Percentiles rank a stretch among this genome's conserved stretches.
Evolutionary conservation across 192 early-diverging fungal genomes (phyloP).

Genomic region (Coemansia sp.): DNA sequence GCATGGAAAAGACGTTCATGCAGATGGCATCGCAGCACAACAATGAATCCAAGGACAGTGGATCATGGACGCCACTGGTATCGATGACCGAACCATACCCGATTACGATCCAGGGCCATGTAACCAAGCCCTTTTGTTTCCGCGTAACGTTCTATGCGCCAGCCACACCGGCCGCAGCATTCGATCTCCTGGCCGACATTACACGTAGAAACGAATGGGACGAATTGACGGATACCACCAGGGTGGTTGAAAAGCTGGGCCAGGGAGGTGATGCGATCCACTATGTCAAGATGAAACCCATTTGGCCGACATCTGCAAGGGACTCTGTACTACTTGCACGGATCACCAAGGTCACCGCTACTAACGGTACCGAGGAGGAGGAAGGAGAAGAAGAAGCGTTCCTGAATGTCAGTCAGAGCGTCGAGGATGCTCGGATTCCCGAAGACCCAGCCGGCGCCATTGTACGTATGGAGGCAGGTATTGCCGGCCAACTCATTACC

Average conservation of each 20-base stretch:
- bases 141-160: constrained; percentile 41
- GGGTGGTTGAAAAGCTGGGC: constrained; percentile 36
- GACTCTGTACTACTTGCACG: constrained; percentile 52
- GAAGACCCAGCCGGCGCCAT: constrained; percentile 27
- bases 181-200: constrained; percentile 49
- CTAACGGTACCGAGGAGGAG: constrained; percentile 1
- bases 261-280: constrained; percentile 38
- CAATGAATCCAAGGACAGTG: neutral
- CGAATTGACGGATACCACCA: constrained; percentile 40
- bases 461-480: constrained; percentile 54
- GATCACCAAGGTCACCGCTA: constrained; percentile 13
- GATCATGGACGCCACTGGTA: constrained; percentile 31
- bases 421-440: constrained; percentile 34
- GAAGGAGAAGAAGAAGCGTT: constrained; percentile 9
- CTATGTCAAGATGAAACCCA: constrained; percentile 49
- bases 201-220: constrained; percentile 52
- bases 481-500: constrained; percentile 53
- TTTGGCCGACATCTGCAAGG: constrained; percentile 54
- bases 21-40: constrained; percentile 11
- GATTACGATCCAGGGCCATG: constrained; percentile 42
- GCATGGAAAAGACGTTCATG: constrained; percentile 35
- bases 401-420: constrained; percentile 49
- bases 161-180: constrained; percentile 31
- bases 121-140: constrained; percentile 45
- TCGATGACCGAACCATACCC: constrained; percentile 30